phyloP scores from a whole-genome alignment of 2,329 filamentous ascomycete species.

The Colletotrichum paranaense region DNA sequence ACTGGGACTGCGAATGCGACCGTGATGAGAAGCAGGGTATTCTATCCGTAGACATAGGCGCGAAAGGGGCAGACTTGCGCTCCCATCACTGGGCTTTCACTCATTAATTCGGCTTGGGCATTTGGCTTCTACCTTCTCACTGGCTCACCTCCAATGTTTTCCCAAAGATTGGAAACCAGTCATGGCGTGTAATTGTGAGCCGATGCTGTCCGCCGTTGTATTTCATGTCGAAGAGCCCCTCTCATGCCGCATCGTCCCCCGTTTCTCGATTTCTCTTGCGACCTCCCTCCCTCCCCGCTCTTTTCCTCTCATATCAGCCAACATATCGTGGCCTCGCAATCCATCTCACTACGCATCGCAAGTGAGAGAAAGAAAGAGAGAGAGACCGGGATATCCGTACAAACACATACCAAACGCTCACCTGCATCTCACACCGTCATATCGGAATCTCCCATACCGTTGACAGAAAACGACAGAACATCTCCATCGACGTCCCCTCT shows the following conservation, averaged over 20 bases:
- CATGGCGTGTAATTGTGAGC: neutral
- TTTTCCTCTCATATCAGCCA: constrained; percentile 28
- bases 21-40: neutral
- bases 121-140: neutral
- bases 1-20: constrained; percentile 16
- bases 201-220: neutral
- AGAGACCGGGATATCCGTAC: neutral
- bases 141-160: neutral
- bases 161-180: neutral
- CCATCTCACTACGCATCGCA: neutral
- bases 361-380: neutral
- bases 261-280: neutral
- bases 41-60: neutral
- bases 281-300: constrained; percentile 12
- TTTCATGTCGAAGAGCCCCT: constrained; percentile 6
- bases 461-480: constrained; percentile 14
- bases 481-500: neutral
- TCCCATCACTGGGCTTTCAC: constrained; percentile 8
- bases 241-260: neutral
- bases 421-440: constrained; percentile 7
- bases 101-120: neutral
- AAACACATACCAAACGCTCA: neutral
- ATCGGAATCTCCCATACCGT: neutral
- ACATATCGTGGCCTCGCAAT: neutral
- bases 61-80: neutral